Evolutionary conservation across 169 alveolate species (phyloP).

Genomic region (Cryptosporidium sp.): DNA sequence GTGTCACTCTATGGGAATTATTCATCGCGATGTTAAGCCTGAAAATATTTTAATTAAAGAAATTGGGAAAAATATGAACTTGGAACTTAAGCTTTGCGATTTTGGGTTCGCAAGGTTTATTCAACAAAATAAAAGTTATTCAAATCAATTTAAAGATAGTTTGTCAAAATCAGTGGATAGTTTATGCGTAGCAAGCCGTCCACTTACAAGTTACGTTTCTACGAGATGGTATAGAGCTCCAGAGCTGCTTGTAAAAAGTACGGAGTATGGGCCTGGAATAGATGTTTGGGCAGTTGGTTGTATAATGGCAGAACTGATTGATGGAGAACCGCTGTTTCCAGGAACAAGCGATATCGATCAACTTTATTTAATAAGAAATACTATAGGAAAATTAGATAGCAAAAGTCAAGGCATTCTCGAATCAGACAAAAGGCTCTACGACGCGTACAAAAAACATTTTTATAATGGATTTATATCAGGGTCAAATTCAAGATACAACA

Average conservation of each 20-base stretch:
- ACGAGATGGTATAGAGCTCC: conserved; percentile 93
- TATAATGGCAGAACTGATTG: conserved; percentile 93
- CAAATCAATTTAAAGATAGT: conserved; percentile 16
- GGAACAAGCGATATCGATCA: conserved; percentile 93
- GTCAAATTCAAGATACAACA: conserved; percentile 83
- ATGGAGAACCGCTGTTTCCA: conserved; percentile 94
- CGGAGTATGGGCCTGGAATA: conserved; percentile 88
- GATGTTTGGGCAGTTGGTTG: conserved; percentile 94
- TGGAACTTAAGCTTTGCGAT: conserved; percentile 89
- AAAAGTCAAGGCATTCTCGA: conserved; percentile 82
- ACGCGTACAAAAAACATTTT: conserved; percentile 45
- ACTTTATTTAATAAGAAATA: conserved; percentile 84
- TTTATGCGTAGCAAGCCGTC: conserved; percentile 76
- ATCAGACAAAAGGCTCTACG: conserved; percentile 82
- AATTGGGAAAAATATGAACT: conserved; percentile 46
- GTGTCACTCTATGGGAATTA: conserved; percentile 88
- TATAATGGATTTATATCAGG: conserved; percentile 81
- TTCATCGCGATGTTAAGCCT: conserved; percentile 94
- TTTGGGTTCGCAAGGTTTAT: conserved; percentile 93
- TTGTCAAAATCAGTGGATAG: conserved; percentile 82
- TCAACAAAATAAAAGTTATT: conserved; percentile 78
- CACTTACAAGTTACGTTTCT: conserved; percentile 89
- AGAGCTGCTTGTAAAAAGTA: conserved; percentile 84
- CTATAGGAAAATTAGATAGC: conserved; percentile 85
- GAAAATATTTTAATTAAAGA: conserved; percentile 87